Conservation (phyloP, 2,329 filamentous ascomycete species). For the Sphaerostilbella broomeana region DNA sequence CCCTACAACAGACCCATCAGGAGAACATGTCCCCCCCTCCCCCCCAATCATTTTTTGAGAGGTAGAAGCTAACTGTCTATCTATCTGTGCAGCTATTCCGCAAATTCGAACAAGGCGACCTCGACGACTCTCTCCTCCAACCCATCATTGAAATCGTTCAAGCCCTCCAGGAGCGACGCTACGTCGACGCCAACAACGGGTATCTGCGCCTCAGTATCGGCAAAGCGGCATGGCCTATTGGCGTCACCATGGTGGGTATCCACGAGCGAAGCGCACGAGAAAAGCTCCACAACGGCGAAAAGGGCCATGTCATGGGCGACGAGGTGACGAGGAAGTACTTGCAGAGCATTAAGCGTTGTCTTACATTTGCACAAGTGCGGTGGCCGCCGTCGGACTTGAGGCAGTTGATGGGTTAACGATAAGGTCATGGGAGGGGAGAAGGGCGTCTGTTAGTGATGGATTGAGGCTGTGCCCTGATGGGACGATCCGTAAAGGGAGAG, state of each 20-base stretch:
- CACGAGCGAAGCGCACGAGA: conserved; percentile 94
- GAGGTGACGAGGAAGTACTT: conserved; percentile 92
- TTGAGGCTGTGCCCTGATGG: no score
- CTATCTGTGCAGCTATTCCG: conserved; percentile 58
- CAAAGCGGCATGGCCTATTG: conserved; percentile 97
- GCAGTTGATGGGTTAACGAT: conserved; percentile 74
- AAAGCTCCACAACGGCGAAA: conserved; percentile 81
- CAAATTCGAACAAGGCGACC: conserved; percentile 73
- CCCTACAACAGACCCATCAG: not conserved
- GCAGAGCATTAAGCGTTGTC: conserved; percentile 93
- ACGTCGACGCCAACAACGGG: conserved; percentile 94
- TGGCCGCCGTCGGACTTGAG: conserved; percentile 91
- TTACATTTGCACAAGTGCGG: conserved; percentile 93
- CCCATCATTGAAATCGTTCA: conserved; percentile 88
- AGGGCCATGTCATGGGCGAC: conserved; percentile 95
- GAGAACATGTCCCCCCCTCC: no score
- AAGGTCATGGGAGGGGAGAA: not conserved
- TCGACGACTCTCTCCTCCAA: conserved; percentile 71
- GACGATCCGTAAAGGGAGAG: no score
- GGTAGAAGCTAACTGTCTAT: not conserved
- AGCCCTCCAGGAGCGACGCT: conserved; percentile 81
- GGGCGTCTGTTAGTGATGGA: no score
- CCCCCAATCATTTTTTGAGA: no score
- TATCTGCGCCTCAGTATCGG: conserved; percentile 91
- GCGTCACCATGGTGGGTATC: conserved; percentile 99